These are phyloP conservation scores for Gaeumannomyces sp. DNA, from an alignment of 2,329 filamentous ascomycete species.

Conservation along the genomic window DNA sequence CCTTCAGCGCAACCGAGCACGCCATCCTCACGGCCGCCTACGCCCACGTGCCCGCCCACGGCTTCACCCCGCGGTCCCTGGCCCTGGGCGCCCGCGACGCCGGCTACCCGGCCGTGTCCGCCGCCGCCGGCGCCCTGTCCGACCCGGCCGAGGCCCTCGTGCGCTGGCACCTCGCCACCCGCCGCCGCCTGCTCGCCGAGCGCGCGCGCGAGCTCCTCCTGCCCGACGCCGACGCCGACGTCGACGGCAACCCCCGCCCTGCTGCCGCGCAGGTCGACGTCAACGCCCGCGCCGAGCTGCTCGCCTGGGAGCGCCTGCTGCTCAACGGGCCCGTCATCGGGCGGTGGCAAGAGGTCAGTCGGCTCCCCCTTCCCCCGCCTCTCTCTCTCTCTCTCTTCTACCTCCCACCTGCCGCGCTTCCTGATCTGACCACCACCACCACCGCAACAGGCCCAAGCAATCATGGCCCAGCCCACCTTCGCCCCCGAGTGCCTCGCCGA, in stretches of 20 bases:
- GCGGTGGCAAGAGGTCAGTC: constrained; percentile 77
- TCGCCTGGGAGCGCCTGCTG: constrained; percentile 72
- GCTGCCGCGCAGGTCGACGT: constrained; percentile 32
- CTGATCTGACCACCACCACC: no score
- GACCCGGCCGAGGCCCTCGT: constrained; percentile 77
- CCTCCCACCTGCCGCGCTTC: not conserved
- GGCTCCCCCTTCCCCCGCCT: no score
- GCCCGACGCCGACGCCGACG: no score
- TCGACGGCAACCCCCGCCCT: not conserved
- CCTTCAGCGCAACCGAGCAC: constrained; percentile 64
- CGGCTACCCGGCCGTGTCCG: constrained; percentile 80
- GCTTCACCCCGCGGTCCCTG: constrained; percentile 72
- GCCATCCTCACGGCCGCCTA: constrained; percentile 79
- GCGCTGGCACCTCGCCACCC: constrained; percentile 65
- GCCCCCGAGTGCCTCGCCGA: constrained; percentile 71
- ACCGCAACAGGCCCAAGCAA: constrained; percentile 63
- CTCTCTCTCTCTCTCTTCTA: constrained; percentile 4
- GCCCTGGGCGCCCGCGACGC: constrained; percentile 73
- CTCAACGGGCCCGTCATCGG: constrained; percentile 67
- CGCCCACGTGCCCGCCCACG: constrained; percentile 68
- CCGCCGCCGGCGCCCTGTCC: constrained; percentile 62
- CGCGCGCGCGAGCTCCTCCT: no score
- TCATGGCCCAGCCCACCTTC: constrained; percentile 82
- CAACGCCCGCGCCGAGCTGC: constrained; percentile 57
- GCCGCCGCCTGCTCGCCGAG: constrained; percentile 38